Evolutionary conservation across 768 basidiomycete genomes (phyloP), one percentile per base, ranked within the genome.

Genomic region (Termitomyces sp.): DNA sequence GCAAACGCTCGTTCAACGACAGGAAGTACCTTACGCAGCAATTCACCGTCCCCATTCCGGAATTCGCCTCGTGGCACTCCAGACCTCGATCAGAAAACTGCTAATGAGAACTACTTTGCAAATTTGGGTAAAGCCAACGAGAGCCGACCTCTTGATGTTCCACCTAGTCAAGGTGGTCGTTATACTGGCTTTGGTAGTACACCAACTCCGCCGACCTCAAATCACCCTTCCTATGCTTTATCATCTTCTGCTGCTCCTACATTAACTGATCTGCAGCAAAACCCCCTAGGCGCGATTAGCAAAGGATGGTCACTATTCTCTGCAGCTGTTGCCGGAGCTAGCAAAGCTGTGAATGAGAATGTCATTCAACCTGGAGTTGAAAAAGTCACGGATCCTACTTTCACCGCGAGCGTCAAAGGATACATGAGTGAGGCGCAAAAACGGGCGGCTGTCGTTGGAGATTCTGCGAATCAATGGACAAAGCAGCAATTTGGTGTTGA

Each of bases 261-360:
- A 0, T 69, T 98, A 2, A 72, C 77, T 44, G 95, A 99, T 20
- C 74, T 98, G 33, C 92, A 96, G 70, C 84, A 89, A 48, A 93
- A 93, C 68, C 96, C 96, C 0, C 72, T 88, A 40, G 86, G 83
- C 9, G 95, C 96, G 0, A 72, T 98, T 14, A 84, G 84, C 66
- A 98, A 98, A 76, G 94, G 95, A 48, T 98, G 97, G 97, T 93
- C 93, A 28, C 74, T 98, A n/a, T 88, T 99, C 69, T 89, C 93
- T 32, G 82, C 90, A 0, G 94, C 87, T 36, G 87, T 98, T 14
- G 82, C 75, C 1, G 90, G 88, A 53, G 95, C 95, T 20, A 82
- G 86, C 5, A 84, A 84, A 66, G 89, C 75, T 18, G 91, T 98
- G 51, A 82, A 84, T 63, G 91, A 94, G 69, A 88, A 84, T 64